Percentiles rank a stretch among this genome's conserved stretches.
These are phyloP conservation scores for Pseudopyricularia javanii DNA, from an alignment of 2,329 filamentous ascomycete genomes.

Conservation along the genomic window DNA sequence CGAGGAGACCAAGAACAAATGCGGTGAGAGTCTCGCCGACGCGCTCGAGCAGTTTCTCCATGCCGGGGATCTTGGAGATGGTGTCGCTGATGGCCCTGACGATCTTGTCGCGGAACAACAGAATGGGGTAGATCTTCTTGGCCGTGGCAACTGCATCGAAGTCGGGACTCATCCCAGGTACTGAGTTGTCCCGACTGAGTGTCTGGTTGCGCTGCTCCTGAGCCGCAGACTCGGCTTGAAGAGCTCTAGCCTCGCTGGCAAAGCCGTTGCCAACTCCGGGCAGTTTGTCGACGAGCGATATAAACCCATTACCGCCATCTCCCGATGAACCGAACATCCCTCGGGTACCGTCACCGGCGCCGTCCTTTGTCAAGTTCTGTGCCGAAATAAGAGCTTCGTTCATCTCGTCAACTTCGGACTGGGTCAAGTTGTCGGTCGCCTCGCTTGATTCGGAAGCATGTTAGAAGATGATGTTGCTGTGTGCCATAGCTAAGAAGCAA, in stretches of 20 bases:
- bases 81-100: slow-evolving; percentile 75
- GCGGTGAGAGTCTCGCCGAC: slow-evolving; percentile 88
- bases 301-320: slow-evolving; percentile 34
- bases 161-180: slow-evolving; percentile 62
- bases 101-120: slow-evolving; percentile 87
- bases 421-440: slow-evolving; percentile 72
- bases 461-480: neutral
- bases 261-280: slow-evolving; percentile 57
- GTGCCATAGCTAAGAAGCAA: neutral
- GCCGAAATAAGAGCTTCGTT: slow-evolving; percentile 63
- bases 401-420: slow-evolving; percentile 74
- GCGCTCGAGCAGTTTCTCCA: slow-evolving; percentile 82
- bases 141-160: slow-evolving; percentile 71
- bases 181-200: slow-evolving; percentile 35
- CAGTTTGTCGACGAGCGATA: slow-evolving; percentile 62
- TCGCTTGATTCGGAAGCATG: slow-evolving; percentile 26
- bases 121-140: slow-evolving; percentile 82
- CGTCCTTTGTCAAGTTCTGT: slow-evolving; percentile 29
- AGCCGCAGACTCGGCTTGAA: slow-evolving; percentile 48
- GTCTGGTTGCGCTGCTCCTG: slow-evolving; percentile 47
- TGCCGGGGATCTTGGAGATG: slow-evolving; percentile 82
- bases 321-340: slow-evolving; percentile 23
- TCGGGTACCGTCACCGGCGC: slow-evolving; percentile 9
- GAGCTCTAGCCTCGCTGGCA: slow-evolving; percentile 50
- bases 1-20: slow-evolving; percentile 81